Base-by-base conservation (phyloP, 805 yeast species). In the Lipomyces oligophaga region DNA sequence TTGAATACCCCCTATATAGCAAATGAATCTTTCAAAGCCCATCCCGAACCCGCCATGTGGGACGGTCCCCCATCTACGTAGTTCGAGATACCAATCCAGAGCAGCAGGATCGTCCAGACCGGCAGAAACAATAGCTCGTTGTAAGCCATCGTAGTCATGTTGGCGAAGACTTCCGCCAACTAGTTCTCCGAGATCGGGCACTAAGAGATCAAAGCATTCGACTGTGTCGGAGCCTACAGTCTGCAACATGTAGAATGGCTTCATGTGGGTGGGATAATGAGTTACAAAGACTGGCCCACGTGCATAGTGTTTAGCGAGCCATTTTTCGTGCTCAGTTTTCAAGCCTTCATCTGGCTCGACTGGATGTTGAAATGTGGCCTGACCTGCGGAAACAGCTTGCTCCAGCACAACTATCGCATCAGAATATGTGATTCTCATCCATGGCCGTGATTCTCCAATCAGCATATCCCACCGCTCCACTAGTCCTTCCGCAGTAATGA, bases 41-140 rank as follows among this genome's bases (percentile, higher is more conserved):
- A 93, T 70, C 0, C 99, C 99, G 66, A 83, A 93, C 0, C 99
- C 99, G 38, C 98, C 98, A 63, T 90, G 97, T 0, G 97, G 96
- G 19, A 81, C 81, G 2, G 84, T 70, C 0, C 97, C 97, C 57
- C 83, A 80, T 51, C 70, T 70, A 49, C 98, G 72, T 6, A 84
- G 70, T 1, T 81, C 76, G 22, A 82, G 57, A 61, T 89, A 93
- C 99, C 99, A 93, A 25, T 76, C 72, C 64, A 93, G 64, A 1
- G 72, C 75, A 2, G 63, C 60, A 0, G 60, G 38, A 43, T 77
- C 74, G n/a, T n/a, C n/a, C 89, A 88, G 84, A 1, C 68, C 69
- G 44, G 83, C 66, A 2, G 60, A 46, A 5, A 63, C 47, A 64
- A 90, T 79, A 49, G 78, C 83, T 0, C 52, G 52, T 2, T 69